Evolutionary conservation across 1,284 basidiomycete genomes (phyloP), one percentile per base, ranked within the genome.

Genomic region (Cutaneotrichosporon mucoides): DNA sequence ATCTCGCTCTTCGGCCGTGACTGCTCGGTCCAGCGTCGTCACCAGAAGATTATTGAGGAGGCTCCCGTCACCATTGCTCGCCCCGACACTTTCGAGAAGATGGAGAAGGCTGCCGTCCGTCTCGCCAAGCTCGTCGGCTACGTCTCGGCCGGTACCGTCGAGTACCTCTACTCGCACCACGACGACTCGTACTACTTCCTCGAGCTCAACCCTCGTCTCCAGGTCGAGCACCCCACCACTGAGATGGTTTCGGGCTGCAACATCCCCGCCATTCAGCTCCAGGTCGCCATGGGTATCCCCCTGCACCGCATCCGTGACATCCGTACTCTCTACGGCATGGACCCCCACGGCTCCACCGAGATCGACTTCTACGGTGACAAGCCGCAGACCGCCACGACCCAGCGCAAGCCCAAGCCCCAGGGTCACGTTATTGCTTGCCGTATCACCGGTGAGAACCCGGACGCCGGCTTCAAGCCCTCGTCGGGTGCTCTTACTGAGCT

Each of bases 21-120:
- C 79, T 99, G 96, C 79, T 99, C 96, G 58, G 96, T 99, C 52
- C 96, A 99, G 80, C 90, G 96, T 71, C 90, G 96, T 66, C 96
- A 99, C 80, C 96, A 99, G 79, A 99, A 99, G 83, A 99, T 99
- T 69, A 99, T 99, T 62, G 96, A 99, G 80, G 96, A 99, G 79
- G 96, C 96, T 8, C 96, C 96, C 34, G 95, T 99, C 53, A 98
- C 95, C 16, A 98, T 99, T 66, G 96, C 96, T 15, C 88, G 86
- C 71, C 88, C 86, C 53, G 88, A 88, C 48, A 94, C 85, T 10
- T 97, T 97, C 70, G 91, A 93, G 76, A 82, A 93, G 78, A 99
- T 99, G 96, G 96, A 99, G 77, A 92, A 93, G 70, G 93, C 96
- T 11, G 96, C 96, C 41, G 96, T 99, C 48, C 87, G 96, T 72